These are phyloP conservation scores for Fusarium multiceps DNA, from an alignment of 2,329 filamentous ascomycete genomes.

Conservation along the genomic window DNA sequence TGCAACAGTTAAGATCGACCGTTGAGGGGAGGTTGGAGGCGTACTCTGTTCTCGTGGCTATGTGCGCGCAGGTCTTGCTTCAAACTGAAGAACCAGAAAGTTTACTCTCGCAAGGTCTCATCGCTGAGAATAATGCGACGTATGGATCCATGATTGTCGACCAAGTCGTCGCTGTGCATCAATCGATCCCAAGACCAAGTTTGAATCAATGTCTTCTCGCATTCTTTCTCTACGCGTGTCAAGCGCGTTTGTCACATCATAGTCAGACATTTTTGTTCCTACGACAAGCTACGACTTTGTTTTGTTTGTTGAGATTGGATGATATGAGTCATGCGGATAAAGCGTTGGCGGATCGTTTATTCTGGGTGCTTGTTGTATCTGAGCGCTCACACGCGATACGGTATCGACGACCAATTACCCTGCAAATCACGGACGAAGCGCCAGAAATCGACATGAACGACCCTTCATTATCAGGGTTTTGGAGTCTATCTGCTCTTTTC, in stretches of 20 bases:
- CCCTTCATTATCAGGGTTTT: conserved; percentile 52
- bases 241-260: conserved; percentile 56
- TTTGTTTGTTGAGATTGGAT: conserved; percentile 50
- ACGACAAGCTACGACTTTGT: conserved; percentile 56
- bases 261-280: conserved; percentile 57
- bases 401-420: conserved; percentile 57
- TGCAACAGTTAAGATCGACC: conserved; percentile 45
- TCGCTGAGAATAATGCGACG: conserved; percentile 51
- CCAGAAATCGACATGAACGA: conserved; percentile 49
- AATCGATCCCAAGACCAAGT: conserved; percentile 50
- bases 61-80: conserved; percentile 56
- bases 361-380: conserved; percentile 58
- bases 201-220: conserved; percentile 55
- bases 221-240: conserved; percentile 60
- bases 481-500: conserved; percentile 56
- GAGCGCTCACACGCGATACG: conserved; percentile 59
- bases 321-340: conserved; percentile 40
- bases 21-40: conserved; percentile 48
- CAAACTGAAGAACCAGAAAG: conserved; percentile 54
- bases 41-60: conserved; percentile 52
- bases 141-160: conserved; percentile 55
- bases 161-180: conserved; percentile 50
- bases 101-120: conserved; percentile 48
- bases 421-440: conserved; percentile 55
- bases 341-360: conserved; percentile 52